Base-by-base conservation (phyloP, 208 protist genomes). In the Trypanosoma brucei region DNA sequence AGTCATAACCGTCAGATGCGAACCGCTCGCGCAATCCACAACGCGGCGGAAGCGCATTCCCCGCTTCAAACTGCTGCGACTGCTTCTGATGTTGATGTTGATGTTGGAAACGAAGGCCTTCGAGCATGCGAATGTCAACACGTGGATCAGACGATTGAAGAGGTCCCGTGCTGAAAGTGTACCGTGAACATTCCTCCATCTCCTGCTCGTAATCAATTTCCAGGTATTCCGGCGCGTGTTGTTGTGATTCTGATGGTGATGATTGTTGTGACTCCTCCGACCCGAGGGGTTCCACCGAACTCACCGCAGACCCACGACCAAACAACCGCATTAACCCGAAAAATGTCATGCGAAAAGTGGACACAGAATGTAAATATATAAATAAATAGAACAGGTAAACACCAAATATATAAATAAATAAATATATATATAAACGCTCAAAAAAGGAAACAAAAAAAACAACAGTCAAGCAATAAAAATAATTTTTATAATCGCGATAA, bases 121-220 rank as follows among this genome's bases (percentile, higher is more conserved):
- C 42, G 42, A 6, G 42, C 6, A 11, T 6, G 8, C 42, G 42
- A 46, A 46, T 6, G 8, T 11, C 42, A 11, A 11, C 42, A 14
- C 6, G 11, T 11, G 6, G 42, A 11, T 46, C 42, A 14, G 42
- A 14, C 8, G 42, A 46, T 6, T 11, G 42, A 6, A 46, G 42
- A 46, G 42, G 42, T 46, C 49, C 65, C 35, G 61, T 49, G 54
- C 81, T 88, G 65, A 88, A 88, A 48, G 59, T 76, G 59, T 84
- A 83, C 51, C 72, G 69, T 13, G 75, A 70, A 65, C 81, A 84
- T 7, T 73, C 75, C 67, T 84, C 78, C 51, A 88, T 75, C 68
- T 84, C 82, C 14, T 66, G 67, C 34, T 78, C 82, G 62, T 88
- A 88, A 62, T 88, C 79, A 36, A 77, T 63, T 55, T 64, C 59